Conservation (phyloP, 2,329 filamentous ascomycete genomes). For the Albifimbria verrucaria region DNA sequence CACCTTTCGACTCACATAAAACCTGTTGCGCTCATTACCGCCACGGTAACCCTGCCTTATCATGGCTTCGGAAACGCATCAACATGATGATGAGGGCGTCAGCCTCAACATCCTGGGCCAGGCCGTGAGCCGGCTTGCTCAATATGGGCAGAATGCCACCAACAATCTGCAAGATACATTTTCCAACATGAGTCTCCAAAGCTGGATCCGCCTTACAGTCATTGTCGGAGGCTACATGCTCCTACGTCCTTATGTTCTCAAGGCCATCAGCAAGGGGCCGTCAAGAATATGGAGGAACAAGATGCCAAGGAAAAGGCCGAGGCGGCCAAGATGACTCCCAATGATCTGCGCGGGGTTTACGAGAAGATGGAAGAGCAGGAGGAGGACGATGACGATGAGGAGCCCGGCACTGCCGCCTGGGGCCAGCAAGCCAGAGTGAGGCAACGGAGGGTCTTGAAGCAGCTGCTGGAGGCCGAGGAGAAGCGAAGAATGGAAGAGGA, state of each 20-base stretch:
- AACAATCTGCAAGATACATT: constrained; percentile 51
- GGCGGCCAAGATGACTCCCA: constrained; percentile 60
- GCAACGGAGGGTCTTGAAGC: constrained; percentile 65
- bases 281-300: constrained; percentile 61
- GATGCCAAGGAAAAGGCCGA: constrained; percentile 51
- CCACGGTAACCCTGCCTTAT: too few relatives aligned
- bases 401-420: constrained; percentile 56
- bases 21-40: too few relatives aligned
- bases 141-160: constrained; percentile 34
- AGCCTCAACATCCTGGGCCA: constrained; percentile 31
- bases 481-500: constrained; percentile 58
- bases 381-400: constrained; percentile 36
- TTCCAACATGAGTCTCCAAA: constrained; percentile 45
- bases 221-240: constrained; percentile 72
- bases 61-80: constrained; percentile 9
- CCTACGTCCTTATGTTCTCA: constrained; percentile 70
- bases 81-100: constrained; percentile 19
- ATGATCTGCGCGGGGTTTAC: constrained; percentile 58
- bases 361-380: constrained; percentile 52
- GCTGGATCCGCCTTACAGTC: constrained; percentile 66
- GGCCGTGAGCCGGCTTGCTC: constrained; percentile 25
- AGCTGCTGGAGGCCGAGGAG: constrained; percentile 62
- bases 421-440: constrained; percentile 68
- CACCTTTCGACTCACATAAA: neutral
- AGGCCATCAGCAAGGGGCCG: constrained; percentile 60